These are phyloP conservation scores for Arabis hirsuta DNA, from an alignment of 345 rosid species.

Conservation along the genomic window DNA sequence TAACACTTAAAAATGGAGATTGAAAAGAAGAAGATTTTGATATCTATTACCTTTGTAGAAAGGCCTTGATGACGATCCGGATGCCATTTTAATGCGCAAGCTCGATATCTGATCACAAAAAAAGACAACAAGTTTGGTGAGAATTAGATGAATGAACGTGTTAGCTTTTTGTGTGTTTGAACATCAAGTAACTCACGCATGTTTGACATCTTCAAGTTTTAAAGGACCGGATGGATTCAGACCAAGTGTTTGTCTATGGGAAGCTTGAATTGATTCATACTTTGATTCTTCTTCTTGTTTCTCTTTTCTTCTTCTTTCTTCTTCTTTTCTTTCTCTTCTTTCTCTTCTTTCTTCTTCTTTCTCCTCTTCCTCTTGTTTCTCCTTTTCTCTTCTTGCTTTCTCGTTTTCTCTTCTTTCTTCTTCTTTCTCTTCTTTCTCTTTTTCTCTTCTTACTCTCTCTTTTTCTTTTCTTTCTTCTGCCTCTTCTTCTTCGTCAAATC, in stretches of 20 bases:
- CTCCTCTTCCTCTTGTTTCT: conserved; percentile 22
- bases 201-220: conserved; percentile 70
- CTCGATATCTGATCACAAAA: conserved; percentile 57
- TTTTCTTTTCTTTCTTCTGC: background rate
- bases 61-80: conserved; percentile 89
- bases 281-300: background rate
- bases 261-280: conserved; percentile 45
- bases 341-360: background rate
- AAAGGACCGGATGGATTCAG: conserved; percentile 66
- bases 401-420: too few species aligned
- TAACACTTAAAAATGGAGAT: background rate
- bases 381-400: conserved; percentile 5
- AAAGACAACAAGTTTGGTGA: conserved; percentile 2
- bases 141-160: background rate
- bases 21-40: background rate
- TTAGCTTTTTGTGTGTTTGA: background rate
- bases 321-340: conserved; percentile 21
- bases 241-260: conserved; percentile 77
- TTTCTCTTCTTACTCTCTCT: background rate
- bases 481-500: conserved; percentile 41
- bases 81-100: conserved; percentile 89
- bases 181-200: conserved; percentile 59
- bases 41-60: conserved; percentile 65
- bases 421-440: conserved; percentile 24
- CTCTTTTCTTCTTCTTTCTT: background rate